phyloP scores from a whole-genome alignment of 2,329 filamentous ascomycete genomes.

The Fusarium avenaceum region DNA sequence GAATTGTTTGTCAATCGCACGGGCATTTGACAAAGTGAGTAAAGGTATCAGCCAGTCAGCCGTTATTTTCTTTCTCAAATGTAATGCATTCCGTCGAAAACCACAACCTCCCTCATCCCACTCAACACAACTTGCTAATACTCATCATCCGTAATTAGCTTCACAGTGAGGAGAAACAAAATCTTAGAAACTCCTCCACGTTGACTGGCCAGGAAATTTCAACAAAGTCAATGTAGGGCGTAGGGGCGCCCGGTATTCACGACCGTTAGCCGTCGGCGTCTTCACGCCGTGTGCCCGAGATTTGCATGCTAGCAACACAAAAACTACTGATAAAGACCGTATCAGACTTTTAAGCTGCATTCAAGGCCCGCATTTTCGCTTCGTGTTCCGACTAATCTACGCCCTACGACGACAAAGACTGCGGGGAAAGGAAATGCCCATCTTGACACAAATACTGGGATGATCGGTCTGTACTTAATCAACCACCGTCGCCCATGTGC shows the following conservation, averaged over 20 bases:
- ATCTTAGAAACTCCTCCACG: not conserved
- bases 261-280: not conserved
- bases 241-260: not conserved
- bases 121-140: too few relatives aligned
- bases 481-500: not conserved
- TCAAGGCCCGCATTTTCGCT: not conserved
- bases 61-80: not conserved
- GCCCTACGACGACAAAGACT: not conserved
- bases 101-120: not conserved
- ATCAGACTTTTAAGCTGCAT: not conserved
- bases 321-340: not conserved
- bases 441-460: not conserved
- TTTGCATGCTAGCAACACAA: not conserved
- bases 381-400: not conserved
- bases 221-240: not conserved
- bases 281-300: not conserved
- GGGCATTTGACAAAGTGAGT: too few relatives aligned
- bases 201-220: not conserved
- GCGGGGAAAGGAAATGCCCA: not conserved
- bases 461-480: not conserved
- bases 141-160: not conserved
- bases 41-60: not conserved
- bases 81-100: not conserved
- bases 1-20: too few relatives aligned
- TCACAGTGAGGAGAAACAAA: not conserved